Evolutionary conservation across 2,329 filamentous ascomycete species (phyloP).

Genomic region (Diaporthe longicolla): DNA sequence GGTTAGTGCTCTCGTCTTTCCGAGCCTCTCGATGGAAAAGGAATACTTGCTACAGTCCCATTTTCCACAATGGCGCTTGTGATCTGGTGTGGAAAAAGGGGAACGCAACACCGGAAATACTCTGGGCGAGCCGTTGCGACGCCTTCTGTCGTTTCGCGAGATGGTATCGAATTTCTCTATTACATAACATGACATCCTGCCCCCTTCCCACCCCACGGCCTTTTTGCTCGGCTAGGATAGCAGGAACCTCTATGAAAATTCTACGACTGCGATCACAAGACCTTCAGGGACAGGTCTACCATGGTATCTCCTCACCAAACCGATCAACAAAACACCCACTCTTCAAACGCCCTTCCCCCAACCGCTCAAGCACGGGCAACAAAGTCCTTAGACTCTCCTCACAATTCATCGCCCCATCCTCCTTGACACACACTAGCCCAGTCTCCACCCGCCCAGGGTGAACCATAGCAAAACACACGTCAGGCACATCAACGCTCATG

Average conservation of each 20-base stretch:
- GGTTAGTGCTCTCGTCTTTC: no score
- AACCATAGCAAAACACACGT: conserved; percentile 36
- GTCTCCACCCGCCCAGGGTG: conserved; percentile 41
- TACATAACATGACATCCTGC: background rate
- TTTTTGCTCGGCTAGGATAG: no score
- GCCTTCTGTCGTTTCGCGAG: background rate
- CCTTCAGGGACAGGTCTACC: background rate
- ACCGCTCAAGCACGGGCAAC: conserved; percentile 23
- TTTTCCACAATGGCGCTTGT: background rate
- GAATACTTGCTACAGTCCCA: no score
- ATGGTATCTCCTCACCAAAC: conserved; percentile 29
- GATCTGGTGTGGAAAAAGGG: background rate
- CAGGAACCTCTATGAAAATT: background rate
- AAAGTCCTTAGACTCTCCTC: conserved; percentile 29
- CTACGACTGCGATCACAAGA: background rate
- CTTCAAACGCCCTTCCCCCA: conserved; percentile 4
- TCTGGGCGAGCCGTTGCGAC: background rate
- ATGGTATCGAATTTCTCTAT: background rate
- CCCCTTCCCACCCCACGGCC: background rate
- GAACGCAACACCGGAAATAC: background rate
- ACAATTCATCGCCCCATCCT: conserved; percentile 31
- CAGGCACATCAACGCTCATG: conserved; percentile 39
- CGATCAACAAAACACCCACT: conserved; percentile 40
- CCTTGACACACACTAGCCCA: conserved; percentile 30
- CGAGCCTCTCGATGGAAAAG: no score